A percentile compares a stretch with the other conserved stretches of the same genome.
Conservation (phyloP, 371 early-diverging fungal species). For the Dipsacomyces acuminosporus region DNA sequence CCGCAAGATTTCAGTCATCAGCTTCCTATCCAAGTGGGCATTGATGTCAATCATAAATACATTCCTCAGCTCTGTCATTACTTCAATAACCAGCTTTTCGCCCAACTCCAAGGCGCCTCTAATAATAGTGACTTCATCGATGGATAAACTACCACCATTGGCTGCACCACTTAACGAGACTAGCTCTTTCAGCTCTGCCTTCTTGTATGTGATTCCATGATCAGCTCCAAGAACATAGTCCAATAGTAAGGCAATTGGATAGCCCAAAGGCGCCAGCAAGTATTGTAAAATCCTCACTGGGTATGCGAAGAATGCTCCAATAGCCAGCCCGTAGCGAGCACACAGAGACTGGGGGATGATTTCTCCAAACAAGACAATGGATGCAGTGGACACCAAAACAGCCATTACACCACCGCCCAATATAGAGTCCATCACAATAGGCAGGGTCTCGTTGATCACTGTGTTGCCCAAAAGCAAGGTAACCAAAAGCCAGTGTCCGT, state of each 20-base stretch:
- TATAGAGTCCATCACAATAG: constrained; percentile 78
- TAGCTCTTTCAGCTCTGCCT: constrained; percentile 80
- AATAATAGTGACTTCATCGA: constrained; percentile 91
- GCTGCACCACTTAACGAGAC: constrained; percentile 79
- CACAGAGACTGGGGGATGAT: constrained; percentile 84
- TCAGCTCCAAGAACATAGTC: constrained; percentile 67
- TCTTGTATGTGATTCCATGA: constrained; percentile 64
- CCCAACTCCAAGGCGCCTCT: constrained; percentile 86
- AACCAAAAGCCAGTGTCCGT: constrained; percentile 73
- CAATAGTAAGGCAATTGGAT: constrained; percentile 73
- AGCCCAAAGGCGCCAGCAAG: constrained; percentile 63
- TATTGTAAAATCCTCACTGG: constrained; percentile 65
- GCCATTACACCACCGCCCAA: constrained; percentile 73
- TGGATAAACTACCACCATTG: constrained; percentile 73
- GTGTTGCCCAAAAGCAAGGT: constrained; percentile 88
- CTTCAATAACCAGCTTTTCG: constrained; percentile 72
- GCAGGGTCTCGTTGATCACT: constrained; percentile 90
- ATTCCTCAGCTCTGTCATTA: constrained; percentile 85
- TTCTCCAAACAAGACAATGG: constrained; percentile 93
- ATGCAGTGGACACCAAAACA: constrained; percentile 76
- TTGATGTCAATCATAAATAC: constrained; percentile 76
- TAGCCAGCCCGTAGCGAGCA: constrained; percentile 69
- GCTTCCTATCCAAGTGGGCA: constrained; percentile 58
- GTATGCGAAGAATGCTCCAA: constrained; percentile 77
- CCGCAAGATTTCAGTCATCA: constrained; percentile 67